Evolutionary conservation across 352 stramenopile genomes (phyloP), one percentile per base, ranked within the genome.

Genomic region (Pythium aristosporum): DNA sequence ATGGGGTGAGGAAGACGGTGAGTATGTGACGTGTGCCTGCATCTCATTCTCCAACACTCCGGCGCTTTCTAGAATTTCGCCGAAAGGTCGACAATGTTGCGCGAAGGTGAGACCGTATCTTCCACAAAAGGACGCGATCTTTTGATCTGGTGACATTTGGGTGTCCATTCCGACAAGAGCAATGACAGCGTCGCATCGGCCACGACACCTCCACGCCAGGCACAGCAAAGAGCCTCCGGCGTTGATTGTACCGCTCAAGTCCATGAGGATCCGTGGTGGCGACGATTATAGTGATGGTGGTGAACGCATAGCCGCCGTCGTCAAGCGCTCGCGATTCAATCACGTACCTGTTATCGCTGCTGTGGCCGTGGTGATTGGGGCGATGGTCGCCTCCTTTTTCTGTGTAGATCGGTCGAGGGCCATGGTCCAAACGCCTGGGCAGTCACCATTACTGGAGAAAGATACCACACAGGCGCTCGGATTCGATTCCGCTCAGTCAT

Each of bases 91-190:
- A 57, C 6, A 65, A 65, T 65, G 58, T 65, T 65, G 37, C 58
- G 28, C 57, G 57, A 63, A 63, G 28, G 57, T 63, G 34, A 41
- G 2, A 10, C 6, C 34, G 34, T 10, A 11, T 23, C 12, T 16
- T 46, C 16, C 7, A n/a, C 47, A 46, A 63, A 63, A 48, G 6
- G 57, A 55, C 57, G 57, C 57, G 57, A 63, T 63, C 57, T 63
- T 57, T 30, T 21, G 28, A 46, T 32, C 46, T 7, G 12, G 5
- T 34, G 25, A 30, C 25, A 30, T 5, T 30, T 30, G 25, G 25
- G 3, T 30, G 25, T 30, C 25, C 25, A 30, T 30, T 30, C 25
- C 1, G 25, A 30, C 25, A 30, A 30, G 25, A 30, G 25, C 32
- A 5, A 54, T 54, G 48, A 54, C 48, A 15, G 5, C 28, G 25